These are phyloP conservation scores for Kazachstania psychrophila DNA, from an alignment of 805 yeast genomes.

Conservation along the genomic window DNA sequence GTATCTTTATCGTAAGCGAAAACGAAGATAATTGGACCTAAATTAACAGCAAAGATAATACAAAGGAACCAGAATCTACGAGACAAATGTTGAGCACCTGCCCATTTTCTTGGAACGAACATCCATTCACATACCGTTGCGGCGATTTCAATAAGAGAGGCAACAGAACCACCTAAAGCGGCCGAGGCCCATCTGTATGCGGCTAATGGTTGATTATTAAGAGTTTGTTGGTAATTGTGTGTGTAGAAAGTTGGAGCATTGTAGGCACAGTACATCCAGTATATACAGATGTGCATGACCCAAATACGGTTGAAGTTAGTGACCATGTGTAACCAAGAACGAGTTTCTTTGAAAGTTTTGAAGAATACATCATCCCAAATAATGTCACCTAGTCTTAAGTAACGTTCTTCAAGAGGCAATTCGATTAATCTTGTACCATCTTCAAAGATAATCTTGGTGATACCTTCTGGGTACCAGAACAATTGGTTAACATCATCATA, in stretches of 20 bases:
- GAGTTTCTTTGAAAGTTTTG: slow-evolving; percentile 89
- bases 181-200: slow-evolving; percentile 89
- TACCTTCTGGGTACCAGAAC: slow-evolving; percentile 99
- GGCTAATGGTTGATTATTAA: slow-evolving; percentile 78
- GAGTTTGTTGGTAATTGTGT: slow-evolving; percentile 69
- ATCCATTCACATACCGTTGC: slow-evolving; percentile 92
- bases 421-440: slow-evolving; percentile 89
- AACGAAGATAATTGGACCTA: slow-evolving; percentile 80
- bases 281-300: slow-evolving; percentile 82
- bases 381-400: slow-evolving; percentile 79
- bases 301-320: slow-evolving; percentile 97
- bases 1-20: slow-evolving; percentile 70
- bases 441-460: slow-evolving; percentile 69
- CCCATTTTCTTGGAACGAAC: slow-evolving; percentile 97
- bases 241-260: slow-evolving; percentile 90
- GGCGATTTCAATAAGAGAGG: slow-evolving; percentile 65
- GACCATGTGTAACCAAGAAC: slow-evolving; percentile 95
- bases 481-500: slow-evolving; percentile 98
- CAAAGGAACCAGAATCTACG: slow-evolving; percentile 76
- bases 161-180: slow-evolving; percentile 88
- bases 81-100: slow-evolving; percentile 94
- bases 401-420: slow-evolving; percentile 83
- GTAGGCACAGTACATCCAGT: slow-evolving; percentile 93
- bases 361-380: slow-evolving; percentile 87
- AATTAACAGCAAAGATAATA: slow-evolving; percentile 55